Conservation (phyloP, 139 green algal genomes). For the Zygnema cylindricum region DNA sequence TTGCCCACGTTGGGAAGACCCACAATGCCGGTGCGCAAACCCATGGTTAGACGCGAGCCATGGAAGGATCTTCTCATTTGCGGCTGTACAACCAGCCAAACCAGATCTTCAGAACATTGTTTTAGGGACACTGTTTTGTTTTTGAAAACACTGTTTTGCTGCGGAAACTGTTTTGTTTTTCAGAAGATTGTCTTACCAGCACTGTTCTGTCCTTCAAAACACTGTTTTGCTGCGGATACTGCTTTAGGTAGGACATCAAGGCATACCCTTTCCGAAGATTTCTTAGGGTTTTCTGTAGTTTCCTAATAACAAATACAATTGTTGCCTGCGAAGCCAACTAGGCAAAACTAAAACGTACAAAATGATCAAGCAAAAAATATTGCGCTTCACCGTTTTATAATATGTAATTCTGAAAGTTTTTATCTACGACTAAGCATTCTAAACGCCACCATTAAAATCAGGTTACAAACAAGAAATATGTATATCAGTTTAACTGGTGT, state of each 20-base stretch:
- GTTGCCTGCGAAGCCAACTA: too few species aligned
- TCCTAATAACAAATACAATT: too few species aligned
- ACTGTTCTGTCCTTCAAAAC: not conserved
- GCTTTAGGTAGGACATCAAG: not conserved
- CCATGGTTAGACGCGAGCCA: conserved; percentile 50
- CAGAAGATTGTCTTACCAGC: not conserved
- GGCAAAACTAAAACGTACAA: too few species aligned
- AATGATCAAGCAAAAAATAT: too few species aligned
- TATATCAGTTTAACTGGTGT: too few species aligned
- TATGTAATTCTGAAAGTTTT: too few species aligned
- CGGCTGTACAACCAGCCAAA: not conserved
- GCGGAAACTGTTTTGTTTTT: not conserved
- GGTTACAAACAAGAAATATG: too few species aligned
- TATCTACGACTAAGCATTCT: too few species aligned
- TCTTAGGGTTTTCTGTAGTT: too few species aligned
- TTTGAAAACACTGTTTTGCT: not conserved
- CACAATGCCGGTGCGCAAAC: conserved; percentile 90
- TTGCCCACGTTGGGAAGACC: conserved; percentile 95
- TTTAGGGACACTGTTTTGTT: not conserved
- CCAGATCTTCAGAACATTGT: not conserved
- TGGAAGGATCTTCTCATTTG: not conserved
- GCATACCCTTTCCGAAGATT: not conserved
- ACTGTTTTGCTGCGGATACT: not conserved
- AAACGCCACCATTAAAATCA: too few species aligned
- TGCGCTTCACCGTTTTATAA: too few species aligned